phyloP scores from a whole-genome alignment of 1,139 yeast genomes.

The Magnusiomyces sp. region DNA sequence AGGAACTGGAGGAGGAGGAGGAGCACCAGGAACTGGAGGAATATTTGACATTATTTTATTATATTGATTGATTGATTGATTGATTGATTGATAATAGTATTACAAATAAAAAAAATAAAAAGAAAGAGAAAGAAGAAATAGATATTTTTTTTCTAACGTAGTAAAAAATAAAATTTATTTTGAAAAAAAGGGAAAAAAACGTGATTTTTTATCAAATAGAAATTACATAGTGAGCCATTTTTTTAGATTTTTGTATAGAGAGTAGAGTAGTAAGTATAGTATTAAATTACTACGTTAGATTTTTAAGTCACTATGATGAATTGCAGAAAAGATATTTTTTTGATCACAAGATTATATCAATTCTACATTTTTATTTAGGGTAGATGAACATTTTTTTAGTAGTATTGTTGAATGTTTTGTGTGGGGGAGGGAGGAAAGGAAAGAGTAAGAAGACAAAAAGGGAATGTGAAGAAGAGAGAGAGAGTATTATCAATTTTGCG shows the following conservation, averaged over 20 bases:
- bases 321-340: too few species aligned
- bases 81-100: background rate
- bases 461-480: too few species aligned
- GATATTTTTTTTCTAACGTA: background rate
- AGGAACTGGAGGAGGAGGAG: conserved; percentile 47
- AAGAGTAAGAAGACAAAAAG: too few species aligned
- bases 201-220: background rate
- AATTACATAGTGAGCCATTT: background rate
- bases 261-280: background rate
- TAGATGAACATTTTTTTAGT: too few species aligned
- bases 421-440: too few species aligned
- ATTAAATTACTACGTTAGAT: background rate
- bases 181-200: background rate
- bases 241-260: background rate
- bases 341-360: too few species aligned
- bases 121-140: background rate
- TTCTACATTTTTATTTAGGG: too few species aligned
- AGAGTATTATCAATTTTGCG: too few species aligned
- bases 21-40: conserved; percentile 5
- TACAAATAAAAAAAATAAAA: background rate
- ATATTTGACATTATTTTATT: background rate
- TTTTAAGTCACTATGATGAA: too few species aligned
- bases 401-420: too few species aligned
- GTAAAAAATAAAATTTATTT: background rate
- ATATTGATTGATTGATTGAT: background rate